Base-by-base conservation (phyloP, 2,329 filamentous ascomycete genomes). In the Madurella fahalii region DNA sequence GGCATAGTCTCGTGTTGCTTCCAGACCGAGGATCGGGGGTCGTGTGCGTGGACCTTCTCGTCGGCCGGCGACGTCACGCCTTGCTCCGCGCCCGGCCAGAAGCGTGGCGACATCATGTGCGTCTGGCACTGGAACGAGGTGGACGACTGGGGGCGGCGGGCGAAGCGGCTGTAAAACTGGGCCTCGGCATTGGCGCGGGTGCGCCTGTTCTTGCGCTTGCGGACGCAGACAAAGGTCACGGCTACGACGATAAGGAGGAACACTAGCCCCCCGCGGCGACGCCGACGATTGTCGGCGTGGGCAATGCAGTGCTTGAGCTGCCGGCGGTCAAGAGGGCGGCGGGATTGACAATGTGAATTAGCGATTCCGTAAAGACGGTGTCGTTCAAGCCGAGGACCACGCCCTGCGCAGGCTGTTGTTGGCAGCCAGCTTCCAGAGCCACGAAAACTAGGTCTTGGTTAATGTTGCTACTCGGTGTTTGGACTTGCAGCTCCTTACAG, bases 71-170 rank as follows among this genome's bases (percentile, higher is more conserved):
- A 58, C 9, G 55, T 37, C 9, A 43, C 45, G 9, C 40, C 57
- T 40, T 70, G 68, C 13, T 69, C 68, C 30, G 67, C 67, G 4
- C 66, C 63, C 4, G 63, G 63, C 61, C 71, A 71, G 62, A 73
- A 72, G 39, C 65, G 63, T 0, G 74, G 71, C 1, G 71, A 72
- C 15, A 69, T 64, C 20, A 76, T 64, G 50, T 72, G 73, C 0
- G 77, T 73, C 54, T 78, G 75, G 67, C 79, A 81, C 32, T 73
- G 73, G 66, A 81, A 81, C 1, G 76, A 79, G 30, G 81, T 70
- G 4, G 75, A 72, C 0, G 78, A 80, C 13, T 65, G 64, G n/a
- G 70, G 70, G 13, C 69, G 71, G 56, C 69, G 66, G 15, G 61
- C 31, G 49, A 62, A 57, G 8, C 50, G 43, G 42, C 47, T 60